phyloP scores from a whole-genome alignment of 2,329 filamentous ascomycete genomes.

The Penicillium polonicum region DNA sequence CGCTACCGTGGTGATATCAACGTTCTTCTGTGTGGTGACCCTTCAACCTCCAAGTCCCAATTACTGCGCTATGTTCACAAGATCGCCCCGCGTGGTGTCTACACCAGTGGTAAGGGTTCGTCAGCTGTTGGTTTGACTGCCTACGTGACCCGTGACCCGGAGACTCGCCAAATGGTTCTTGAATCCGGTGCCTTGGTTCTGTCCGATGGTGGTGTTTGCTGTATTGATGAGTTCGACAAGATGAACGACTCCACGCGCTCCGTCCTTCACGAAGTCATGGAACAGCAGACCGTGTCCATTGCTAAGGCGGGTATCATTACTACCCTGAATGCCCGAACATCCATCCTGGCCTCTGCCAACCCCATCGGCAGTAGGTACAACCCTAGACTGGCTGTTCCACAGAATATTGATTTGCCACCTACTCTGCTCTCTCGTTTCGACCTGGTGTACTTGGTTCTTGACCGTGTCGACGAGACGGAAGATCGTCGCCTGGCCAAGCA shows the following conservation, averaged over 20 bases:
- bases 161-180: constrained; percentile 70
- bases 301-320: constrained; percentile 78
- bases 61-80: constrained; percentile 93
- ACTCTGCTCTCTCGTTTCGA: constrained; percentile 95
- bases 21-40: constrained; percentile 91
- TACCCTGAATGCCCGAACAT: constrained; percentile 91
- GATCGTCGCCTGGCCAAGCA: constrained; percentile 90
- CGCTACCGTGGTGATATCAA: constrained; percentile 98
- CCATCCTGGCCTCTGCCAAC: constrained; percentile 94
- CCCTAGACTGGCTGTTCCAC: constrained; percentile 87
- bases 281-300: constrained; percentile 76
- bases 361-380: constrained; percentile 98
- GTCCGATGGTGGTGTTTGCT: constrained; percentile 73
- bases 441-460: constrained; percentile 92
- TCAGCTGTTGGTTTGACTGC: constrained; percentile 74
- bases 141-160: constrained; percentile 73
- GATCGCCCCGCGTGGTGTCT: constrained; percentile 85
- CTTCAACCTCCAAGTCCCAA: constrained; percentile 95
- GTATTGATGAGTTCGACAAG: constrained; percentile 78
- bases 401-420: constrained; percentile 96
- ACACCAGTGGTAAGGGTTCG: constrained; percentile 73
- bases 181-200: constrained; percentile 73
- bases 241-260: constrained; percentile 74
- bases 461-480: constrained; percentile 84
- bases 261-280: constrained; percentile 77